phyloP scores from a whole-genome alignment of 495 filamentous ascomycete genomes.

The Penicillium cosmopolitanum region DNA sequence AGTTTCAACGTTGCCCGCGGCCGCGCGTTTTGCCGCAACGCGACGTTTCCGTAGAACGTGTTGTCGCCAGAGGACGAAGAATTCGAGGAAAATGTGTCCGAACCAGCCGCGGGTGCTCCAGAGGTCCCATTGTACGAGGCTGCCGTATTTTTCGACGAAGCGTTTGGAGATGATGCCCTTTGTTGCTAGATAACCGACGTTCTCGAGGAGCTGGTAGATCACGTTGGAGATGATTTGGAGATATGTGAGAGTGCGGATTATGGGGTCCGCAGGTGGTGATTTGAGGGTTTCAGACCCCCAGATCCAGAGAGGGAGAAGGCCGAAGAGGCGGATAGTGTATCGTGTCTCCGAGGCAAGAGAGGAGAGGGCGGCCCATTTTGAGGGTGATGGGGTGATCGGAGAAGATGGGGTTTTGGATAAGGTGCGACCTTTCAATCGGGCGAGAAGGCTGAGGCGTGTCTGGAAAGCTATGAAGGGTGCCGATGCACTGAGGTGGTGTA shows the following conservation, averaged over 20 bases:
- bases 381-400: conserved; percentile 36
- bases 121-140: conserved; percentile 58
- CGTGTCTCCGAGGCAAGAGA: conserved; percentile 68
- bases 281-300: conserved; percentile 64
- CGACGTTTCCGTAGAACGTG: conserved; percentile 39
- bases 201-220: conserved; percentile 80
- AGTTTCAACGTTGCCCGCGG: conserved; percentile 20
- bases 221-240: conserved; percentile 70
- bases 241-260: conserved; percentile 58
- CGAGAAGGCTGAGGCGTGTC: conserved; percentile 40
- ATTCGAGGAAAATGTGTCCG: conserved; percentile 74
- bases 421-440: conserved; percentile 34
- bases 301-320: conserved; percentile 73
- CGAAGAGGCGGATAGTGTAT: conserved; percentile 78
- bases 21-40: conserved; percentile 20
- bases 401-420: conserved; percentile 22
- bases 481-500: conserved; percentile 46
- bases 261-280: conserved; percentile 48
- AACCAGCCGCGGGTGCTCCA: conserved; percentile 85
- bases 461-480: conserved; percentile 43
- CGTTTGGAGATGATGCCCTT: conserved; percentile 55
- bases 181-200: conserved; percentile 73
- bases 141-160: conserved; percentile 61
- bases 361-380: conserved; percentile 55
- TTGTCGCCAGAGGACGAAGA: conserved; percentile 63